These are phyloP conservation scores for Isoetes engelmannii DNA, from an alignment of 83 land plant species.

Conservation along the genomic window DNA sequence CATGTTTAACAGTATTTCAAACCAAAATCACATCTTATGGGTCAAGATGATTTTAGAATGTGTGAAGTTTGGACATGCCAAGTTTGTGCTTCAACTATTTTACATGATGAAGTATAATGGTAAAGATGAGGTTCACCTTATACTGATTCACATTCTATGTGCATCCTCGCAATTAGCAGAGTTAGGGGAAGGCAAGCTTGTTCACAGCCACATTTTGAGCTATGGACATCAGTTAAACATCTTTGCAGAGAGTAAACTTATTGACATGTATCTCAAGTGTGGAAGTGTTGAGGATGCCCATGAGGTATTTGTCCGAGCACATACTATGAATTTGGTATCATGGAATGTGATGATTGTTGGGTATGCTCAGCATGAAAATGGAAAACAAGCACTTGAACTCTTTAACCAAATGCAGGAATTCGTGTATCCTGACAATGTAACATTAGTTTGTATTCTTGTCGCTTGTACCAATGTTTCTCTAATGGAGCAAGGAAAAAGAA, in stretches of 20 bases:
- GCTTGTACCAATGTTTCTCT: no score
- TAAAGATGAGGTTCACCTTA: not conserved
- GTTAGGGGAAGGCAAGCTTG: no score
- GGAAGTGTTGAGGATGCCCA: not conserved
- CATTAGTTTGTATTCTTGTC: no score
- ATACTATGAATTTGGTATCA: not conserved
- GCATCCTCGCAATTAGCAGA: not conserved
- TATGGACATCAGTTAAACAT: not conserved
- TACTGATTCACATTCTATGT: not conserved
- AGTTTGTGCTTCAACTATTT: slow-evolving; percentile 14
- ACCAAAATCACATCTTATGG: not conserved
- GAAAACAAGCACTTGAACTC: not conserved
- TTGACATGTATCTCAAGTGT: not conserved
- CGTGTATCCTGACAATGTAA: not conserved
- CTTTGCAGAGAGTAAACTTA: no score
- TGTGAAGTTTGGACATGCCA: slow-evolving; percentile 1
- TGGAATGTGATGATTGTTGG: not conserved
- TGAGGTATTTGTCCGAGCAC: not conserved
- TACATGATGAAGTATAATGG: not conserved
- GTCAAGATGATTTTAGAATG: not conserved
- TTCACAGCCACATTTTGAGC: no score
- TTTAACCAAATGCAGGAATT: slow-evolving; percentile 15
- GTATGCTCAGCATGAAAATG: not conserved
- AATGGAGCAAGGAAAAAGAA: no score
- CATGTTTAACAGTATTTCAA: no score